These are phyloP conservation scores for Glycyrrhiza uralensis DNA, from an alignment of 306 rosid genomes.

Conservation along the genomic window DNA sequence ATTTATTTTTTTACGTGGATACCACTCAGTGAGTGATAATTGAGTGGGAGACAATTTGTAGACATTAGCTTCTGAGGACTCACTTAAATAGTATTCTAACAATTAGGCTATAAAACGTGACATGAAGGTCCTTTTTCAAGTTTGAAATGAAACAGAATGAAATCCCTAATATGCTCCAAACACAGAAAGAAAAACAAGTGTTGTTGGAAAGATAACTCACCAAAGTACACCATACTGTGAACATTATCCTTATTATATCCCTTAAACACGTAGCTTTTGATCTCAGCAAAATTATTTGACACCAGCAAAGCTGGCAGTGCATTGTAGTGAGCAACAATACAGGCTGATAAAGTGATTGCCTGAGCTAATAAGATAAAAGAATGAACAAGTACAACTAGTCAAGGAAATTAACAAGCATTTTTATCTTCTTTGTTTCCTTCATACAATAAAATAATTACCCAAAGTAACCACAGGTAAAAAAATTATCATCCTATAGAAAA, in stretches of 20 bases:
- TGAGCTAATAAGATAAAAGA: constrained; percentile 93
- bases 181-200: neutral
- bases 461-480: neutral
- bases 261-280: constrained; percentile 92
- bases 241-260: constrained; percentile 81
- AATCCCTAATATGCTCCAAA: neutral
- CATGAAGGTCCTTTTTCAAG: neutral
- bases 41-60: neutral
- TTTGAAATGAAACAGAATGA: neutral
- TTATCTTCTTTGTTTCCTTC: neutral
- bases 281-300: constrained; percentile 96
- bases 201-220: constrained; percentile 46
- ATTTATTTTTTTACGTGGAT: neutral
- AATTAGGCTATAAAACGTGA: neutral
- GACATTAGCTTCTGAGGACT: neutral
- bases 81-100: neutral
- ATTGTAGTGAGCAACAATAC: constrained; percentile 95
- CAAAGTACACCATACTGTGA: constrained; percentile 87
- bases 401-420: constrained; percentile 41
- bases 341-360: constrained; percentile 94
- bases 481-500: constrained; percentile 8
- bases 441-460: constrained; percentile 7
- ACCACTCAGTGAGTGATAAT: neutral
- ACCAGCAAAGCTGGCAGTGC: constrained; percentile 89
- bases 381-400: constrained; percentile 72